Evolutionary conservation across 2,329 filamentous ascomycete species (phyloP).

Genomic region (Scedosporium boydii): DNA sequence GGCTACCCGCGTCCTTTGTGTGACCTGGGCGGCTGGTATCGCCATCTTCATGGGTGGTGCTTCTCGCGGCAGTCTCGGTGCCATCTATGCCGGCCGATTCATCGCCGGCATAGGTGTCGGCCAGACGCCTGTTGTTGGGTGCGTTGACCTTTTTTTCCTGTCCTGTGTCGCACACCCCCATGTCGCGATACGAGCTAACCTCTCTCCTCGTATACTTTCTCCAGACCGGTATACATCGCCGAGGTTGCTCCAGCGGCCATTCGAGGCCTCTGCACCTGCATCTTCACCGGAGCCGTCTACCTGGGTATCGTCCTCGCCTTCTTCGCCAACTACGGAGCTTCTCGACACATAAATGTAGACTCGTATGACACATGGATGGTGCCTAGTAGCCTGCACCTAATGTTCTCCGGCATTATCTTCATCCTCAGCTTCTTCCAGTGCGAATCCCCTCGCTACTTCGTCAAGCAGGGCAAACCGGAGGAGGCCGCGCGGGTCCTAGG

Average conservation of each 20-base stretch:
- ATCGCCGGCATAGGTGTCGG: slow-evolving; percentile 58
- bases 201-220: neutral
- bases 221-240: slow-evolving; percentile 57
- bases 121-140: slow-evolving; percentile 55
- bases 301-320: slow-evolving; percentile 71
- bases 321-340: slow-evolving; percentile 59
- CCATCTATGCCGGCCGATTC: slow-evolving; percentile 56
- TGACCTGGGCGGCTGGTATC: slow-evolving; percentile 49
- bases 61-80: slow-evolving; percentile 40
- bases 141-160: slow-evolving; percentile 6
- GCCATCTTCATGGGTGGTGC: slow-evolving; percentile 45
- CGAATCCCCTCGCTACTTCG: slow-evolving; percentile 62
- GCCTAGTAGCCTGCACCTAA: slow-evolving; percentile 67
- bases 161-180: neutral
- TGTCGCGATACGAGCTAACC: neutral
- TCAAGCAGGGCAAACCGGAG: slow-evolving; percentile 54
- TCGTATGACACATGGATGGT: slow-evolving; percentile 49
- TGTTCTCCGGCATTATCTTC: slow-evolving; percentile 66
- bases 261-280: slow-evolving; percentile 61
- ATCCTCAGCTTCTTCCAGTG: slow-evolving; percentile 57
- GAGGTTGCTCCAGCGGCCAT: slow-evolving; percentile 62
- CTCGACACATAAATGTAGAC: slow-evolving; percentile 37
- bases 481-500: slow-evolving; percentile 47
- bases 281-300: slow-evolving; percentile 51
- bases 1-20: slow-evolving; percentile 48